A percentile compares a stretch with the other conserved stretches of the same genome.
phyloP scores from a whole-genome alignment of 331 rosid genomes.

The Quercus phellos region DNA sequence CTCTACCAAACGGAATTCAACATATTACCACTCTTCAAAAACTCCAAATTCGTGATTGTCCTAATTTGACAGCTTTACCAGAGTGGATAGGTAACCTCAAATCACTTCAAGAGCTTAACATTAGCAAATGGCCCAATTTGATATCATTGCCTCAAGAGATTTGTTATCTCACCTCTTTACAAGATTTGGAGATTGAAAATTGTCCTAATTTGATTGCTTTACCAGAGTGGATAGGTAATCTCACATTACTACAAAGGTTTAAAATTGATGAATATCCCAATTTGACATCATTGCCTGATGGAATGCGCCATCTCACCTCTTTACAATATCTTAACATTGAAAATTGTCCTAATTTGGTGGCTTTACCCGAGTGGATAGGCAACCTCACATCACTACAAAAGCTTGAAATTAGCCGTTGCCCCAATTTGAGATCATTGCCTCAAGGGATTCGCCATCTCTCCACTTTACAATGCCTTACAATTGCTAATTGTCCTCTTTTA shows the following conservation, averaged over 20 bases:
- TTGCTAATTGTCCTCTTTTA: not conserved
- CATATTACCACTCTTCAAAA: not conserved
- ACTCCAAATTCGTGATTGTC: not conserved
- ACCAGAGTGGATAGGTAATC: not conserved
- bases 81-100: too few species aligned
- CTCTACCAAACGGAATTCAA: too few species aligned
- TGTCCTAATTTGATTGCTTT: constrained; percentile 5
- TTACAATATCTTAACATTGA: not conserved
- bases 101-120: not conserved
- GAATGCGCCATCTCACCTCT: too few species aligned
- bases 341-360: not conserved
- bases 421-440: not conserved
- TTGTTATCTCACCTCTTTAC: too few species aligned
- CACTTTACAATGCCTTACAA: not conserved
- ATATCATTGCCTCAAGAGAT: too few species aligned
- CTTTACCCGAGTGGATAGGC: too few species aligned
- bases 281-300: too few species aligned
- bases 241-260: not conserved
- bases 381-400: too few species aligned
- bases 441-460: not conserved
- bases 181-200: too few species aligned
- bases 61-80: too few species aligned
- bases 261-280: too few species aligned
- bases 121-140: not conserved
- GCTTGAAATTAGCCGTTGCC: too few species aligned